Base-by-base conservation (phyloP, 805 yeast genomes). In the Teunomyces barrocoloradensis region DNA sequence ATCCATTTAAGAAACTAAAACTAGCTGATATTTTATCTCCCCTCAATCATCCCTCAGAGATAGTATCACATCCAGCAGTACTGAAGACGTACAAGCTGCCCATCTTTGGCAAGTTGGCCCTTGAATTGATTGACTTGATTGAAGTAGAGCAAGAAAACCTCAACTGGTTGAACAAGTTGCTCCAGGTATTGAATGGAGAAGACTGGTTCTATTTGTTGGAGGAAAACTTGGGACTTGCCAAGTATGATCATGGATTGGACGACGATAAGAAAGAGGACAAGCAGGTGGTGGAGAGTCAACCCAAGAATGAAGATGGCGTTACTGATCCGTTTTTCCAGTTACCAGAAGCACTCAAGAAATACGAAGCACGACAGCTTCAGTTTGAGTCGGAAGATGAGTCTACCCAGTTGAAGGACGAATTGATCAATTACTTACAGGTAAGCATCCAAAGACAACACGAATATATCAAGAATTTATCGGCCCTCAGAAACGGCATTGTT, bases 131-230 rank as follows among this genome's bases (percentile, higher is more conserved):
- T 21, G 85, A 86, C 45, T 70, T 85, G 51, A 86, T 94, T 43
- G 91, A 88, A 60, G 78, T 79, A 36, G 99, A 94, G 60, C 96
- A 89, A 57, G 75, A 78, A 23, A 84, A 83, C 30, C 86, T 87
- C n/a, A 81, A 83, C 48, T 79, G 83, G 58, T 71, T 90, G 45
- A 79, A 85, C 38, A 81, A 81, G 57, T 73, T 92, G 39, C 75
- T 94, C 66, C 87, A 85, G 51, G 83, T 87, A 1, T 81, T 92
- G 55, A 73, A 92, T 43, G 97, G 97, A 4, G 98, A 92, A 60
- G 92, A 89, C 61, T 87, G 95, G 53, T 74, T 74, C 38, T 82
- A 81, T 46, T 66, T 85, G 34, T 70, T 81, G 17, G 88, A 87
- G 30, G 81, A 79, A 18, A 79, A 81, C 42, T 64, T 91, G 65